Base-by-base conservation (phyloP, 164 flowering plant genomes). In the Taxillus chinensis region DNA sequence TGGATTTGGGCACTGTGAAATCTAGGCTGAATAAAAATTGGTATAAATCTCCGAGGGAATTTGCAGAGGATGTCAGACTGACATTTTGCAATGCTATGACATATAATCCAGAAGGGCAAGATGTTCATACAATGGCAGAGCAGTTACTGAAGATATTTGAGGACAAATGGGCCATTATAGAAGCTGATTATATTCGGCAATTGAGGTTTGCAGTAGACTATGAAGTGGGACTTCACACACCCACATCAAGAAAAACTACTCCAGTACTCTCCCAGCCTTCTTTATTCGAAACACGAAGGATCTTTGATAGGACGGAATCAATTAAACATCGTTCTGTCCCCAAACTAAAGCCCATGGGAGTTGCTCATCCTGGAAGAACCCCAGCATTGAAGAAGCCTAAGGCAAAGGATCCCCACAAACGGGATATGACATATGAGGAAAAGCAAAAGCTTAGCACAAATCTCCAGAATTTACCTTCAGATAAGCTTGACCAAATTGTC, bases 1-100 rank as follows among this genome's bases (percentile, higher is more conserved):
- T 85, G 90, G 90, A 85, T 57, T 72, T 85, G 71, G 90, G 90
- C 8, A 81, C 87, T 39, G 84, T 85, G 67, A 85, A 83, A 54
- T 57, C 79, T 5, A 78, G 82, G 73, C 63, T 85, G 70, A 70
- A 16, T 60, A 70, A 65, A 43, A 83, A 83, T 59, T 75, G 77
- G 82, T 85, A 85, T 73, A 80, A 81, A 65, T 73, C 80, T 11
- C 86, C 90, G 0, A 70, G 67, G 49, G 87, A 83, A 58, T 85
- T 85, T 70, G 84, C 86, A 2, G 86, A 83, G 69, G 90, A 85
- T 76, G 87, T 85, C 38, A 81, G 84, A 76, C 84, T 81, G 46
- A 83, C 86, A 3, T 85, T 85, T 66, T 74, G 14, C 9, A 85
- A 85, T 76, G 90, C 90, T 15, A 77, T 85, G 86, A 77, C 77